Percentiles rank a stretch among this genome's conserved stretches.
Conservation (phyloP, 2,329 filamentous ascomycete genomes). For the Ascochyta clinopodiicola region DNA sequence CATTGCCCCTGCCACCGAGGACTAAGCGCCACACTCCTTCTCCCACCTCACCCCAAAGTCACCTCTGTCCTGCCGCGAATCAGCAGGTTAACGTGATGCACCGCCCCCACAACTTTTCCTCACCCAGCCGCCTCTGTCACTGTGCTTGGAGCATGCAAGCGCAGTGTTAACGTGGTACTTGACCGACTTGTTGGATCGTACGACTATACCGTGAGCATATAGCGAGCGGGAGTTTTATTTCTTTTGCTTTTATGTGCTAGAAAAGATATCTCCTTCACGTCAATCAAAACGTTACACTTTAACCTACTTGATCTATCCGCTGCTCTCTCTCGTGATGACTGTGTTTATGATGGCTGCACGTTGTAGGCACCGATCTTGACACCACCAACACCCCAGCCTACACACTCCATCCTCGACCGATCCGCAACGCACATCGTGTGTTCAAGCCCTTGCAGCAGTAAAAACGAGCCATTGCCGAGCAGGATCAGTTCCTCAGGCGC, state of each 20-base stretch:
- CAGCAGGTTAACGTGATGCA: slow-evolving; percentile 46
- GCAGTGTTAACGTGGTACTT: slow-evolving; percentile 47
- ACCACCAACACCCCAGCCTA: too few relatives aligned
- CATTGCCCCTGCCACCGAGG: slow-evolving; percentile 22
- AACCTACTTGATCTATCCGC: not conserved
- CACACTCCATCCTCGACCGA: too few relatives aligned
- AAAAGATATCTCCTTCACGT: not conserved
- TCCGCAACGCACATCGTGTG: too few relatives aligned
- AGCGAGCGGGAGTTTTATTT: slow-evolving; percentile 6
- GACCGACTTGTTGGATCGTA: not conserved
- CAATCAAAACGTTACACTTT: not conserved
- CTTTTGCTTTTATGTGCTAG: not conserved
- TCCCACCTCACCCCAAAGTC: slow-evolving; percentile 27
- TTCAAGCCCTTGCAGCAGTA: too few relatives aligned
- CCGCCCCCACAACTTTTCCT: not conserved
- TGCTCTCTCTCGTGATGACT: too few relatives aligned
- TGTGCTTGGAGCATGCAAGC: not conserved
- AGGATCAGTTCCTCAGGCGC: too few relatives aligned
- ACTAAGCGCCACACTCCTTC: slow-evolving; percentile 7
- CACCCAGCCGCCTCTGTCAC: slow-evolving; percentile 48
- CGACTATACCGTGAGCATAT: not conserved
- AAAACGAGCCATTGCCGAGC: too few relatives aligned
- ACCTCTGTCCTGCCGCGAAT: slow-evolving; percentile 40
- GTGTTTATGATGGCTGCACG: too few relatives aligned
- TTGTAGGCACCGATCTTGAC: too few relatives aligned